A percentile compares a stretch with the other conserved stretches of the same genome.
Conservation (phyloP, 768 basidiomycete genomes). For the Vararia minispora region DNA sequence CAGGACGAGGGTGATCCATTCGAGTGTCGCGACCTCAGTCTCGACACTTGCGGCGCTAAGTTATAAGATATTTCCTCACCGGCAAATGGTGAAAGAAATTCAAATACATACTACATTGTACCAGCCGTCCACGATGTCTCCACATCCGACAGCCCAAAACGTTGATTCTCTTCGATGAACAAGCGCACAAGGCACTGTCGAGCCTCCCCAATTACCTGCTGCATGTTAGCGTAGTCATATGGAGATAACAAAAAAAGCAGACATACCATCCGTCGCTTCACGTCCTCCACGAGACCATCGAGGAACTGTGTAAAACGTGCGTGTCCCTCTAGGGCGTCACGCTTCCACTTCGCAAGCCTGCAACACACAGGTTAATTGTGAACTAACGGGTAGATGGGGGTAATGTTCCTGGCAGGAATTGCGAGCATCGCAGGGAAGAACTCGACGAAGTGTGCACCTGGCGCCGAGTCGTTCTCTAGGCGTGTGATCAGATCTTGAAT, state of each 20-base stretch:
- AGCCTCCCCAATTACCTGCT: constrained; percentile 4
- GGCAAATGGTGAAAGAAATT: no score
- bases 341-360: constrained; percentile 6
- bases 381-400: no score
- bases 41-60: not conserved
- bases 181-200: constrained; percentile 1
- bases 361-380: not conserved
- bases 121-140: constrained; percentile 6
- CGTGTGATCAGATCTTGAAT: no score
- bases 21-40: not conserved
- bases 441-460: no score
- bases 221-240: not conserved
- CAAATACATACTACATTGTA: constrained; percentile 6
- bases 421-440: no score
- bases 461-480: no score
- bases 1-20: constrained; percentile 3
- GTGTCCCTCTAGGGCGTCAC: not conserved
- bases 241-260: not conserved
- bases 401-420: no score
- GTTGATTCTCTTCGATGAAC: not conserved
- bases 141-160: not conserved
- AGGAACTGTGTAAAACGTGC: constrained; percentile 1
- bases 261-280: not conserved
- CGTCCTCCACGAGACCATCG: not conserved
- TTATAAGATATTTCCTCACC: no score